Base-by-base conservation (phyloP, 768 basidiomycete species). In the Pulveroboletus sp. region DNA sequence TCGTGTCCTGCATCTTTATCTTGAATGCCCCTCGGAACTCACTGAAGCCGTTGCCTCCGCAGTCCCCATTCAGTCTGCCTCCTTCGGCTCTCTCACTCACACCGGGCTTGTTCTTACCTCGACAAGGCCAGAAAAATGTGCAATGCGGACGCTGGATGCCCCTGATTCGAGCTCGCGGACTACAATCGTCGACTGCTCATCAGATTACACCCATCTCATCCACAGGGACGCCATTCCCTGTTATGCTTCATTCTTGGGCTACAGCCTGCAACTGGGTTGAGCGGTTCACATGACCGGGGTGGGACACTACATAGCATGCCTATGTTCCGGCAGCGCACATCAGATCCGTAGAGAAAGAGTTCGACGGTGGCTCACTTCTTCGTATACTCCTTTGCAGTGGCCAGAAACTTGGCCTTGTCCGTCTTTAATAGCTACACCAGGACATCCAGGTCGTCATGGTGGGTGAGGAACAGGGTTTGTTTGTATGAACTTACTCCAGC, bases 301-400 rank as follows among this genome's bases (percentile, higher is more conserved):
- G 8, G 31, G 31, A 36, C 27, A 8, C 50, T 52, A 67, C 53
- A 52, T 60, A 0, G 64, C 64, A 37, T 65, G 30, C 50, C 64
- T 65, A 39, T 27, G 33, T 37, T 43, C 31, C 17, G 15, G 10
- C 6, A 21, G 17, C 5, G 33, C 3, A 17, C 39, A 27, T 60
- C 32, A 56, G 46, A 52, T 39, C 14, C 45, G 24, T 32, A 32
- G 26, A 46, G 35, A 32, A 37, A 37, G 26, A 32, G 39, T 24
- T 24, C 39, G 46, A 30, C 31, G 24, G 27, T 21, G 15, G 47
- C 77, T 61, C 51, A 89, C 91, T 83, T 92, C 79, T 85, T 92
- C 12, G 87, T 89, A 74, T 80, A 83, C 54, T 93, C 90, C 65
- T 77, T 87, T n/a, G 91, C 90, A 7, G 79, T 86, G 3, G 79